Conservation (phyloP, 202 grass and related monocot genomes). For the Hordeum pubiflorum region DNA sequence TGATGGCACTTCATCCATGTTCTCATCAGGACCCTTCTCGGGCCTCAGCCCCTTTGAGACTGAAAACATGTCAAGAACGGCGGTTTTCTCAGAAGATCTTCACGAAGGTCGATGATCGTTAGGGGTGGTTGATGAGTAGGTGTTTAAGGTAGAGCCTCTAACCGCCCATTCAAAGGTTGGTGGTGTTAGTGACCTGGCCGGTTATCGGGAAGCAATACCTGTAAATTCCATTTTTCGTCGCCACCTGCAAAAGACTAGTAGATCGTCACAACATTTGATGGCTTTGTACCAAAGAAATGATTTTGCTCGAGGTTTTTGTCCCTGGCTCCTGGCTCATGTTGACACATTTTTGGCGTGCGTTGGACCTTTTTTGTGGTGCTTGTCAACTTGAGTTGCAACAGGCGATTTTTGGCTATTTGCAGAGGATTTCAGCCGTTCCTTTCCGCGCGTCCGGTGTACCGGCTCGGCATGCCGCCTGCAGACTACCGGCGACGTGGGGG, state of each 20-base stretch:
- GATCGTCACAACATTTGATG: constrained; percentile 20
- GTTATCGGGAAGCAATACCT: constrained; percentile 28
- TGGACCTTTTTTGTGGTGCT: constrained; percentile 2
- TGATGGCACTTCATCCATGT: constrained; percentile 95
- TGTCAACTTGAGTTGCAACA: background rate
- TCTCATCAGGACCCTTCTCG: constrained; percentile 94
- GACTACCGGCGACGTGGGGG: no score
- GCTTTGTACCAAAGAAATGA: constrained; percentile 24
- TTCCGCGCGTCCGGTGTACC: no score
- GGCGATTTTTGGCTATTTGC: background rate
- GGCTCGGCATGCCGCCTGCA: no score
- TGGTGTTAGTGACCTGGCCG: constrained; percentile 23
- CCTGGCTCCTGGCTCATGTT: background rate
- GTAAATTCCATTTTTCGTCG: constrained; percentile 52
- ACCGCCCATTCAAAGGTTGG: constrained; percentile 26
- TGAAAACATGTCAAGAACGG: constrained; percentile 63
- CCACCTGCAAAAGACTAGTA: constrained; percentile 21
- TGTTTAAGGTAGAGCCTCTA: constrained; percentile 34
- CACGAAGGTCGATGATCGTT: constrained; percentile 74
- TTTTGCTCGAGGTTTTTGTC: constrained; percentile 18
- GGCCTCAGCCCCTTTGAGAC: constrained; percentile 87
- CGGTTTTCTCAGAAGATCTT: constrained; percentile 86
- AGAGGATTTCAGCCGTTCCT: background rate
- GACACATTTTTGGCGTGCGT: background rate
- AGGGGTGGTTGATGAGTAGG: background rate